Evolutionary conservation across 2,329 filamentous ascomycete species (phyloP).

Genomic region (Cytospora piceae): DNA sequence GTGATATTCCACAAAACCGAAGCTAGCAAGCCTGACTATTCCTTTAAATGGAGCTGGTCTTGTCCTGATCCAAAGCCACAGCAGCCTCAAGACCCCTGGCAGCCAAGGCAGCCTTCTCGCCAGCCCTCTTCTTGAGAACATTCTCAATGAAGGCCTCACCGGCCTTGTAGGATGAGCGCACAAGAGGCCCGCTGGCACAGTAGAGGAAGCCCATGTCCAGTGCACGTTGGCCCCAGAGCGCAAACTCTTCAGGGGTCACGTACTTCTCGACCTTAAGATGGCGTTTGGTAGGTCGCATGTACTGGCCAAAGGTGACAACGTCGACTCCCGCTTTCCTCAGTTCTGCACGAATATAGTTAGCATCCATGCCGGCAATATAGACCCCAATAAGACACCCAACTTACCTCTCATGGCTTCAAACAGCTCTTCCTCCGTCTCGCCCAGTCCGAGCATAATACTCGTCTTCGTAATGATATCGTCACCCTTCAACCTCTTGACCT

Average conservation of each 20-base stretch:
- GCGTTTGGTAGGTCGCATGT: conserved; percentile 98
- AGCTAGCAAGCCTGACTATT: not conserved
- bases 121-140: conserved; percentile 81
- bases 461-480: conserved; percentile 93
- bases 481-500: conserved; percentile 76
- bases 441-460: conserved; percentile 93
- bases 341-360: conserved; percentile 50
- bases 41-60: conserved; percentile 22
- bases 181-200: conserved; percentile 89
- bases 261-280: conserved; percentile 98
- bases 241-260: conserved; percentile 87
- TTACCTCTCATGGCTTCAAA: conserved; percentile 74
- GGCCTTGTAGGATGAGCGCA: conserved; percentile 95
- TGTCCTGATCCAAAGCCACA: conserved; percentile 41
- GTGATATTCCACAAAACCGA: not conserved
- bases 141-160: conserved; percentile 99
- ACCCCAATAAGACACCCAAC: conserved; percentile 29
- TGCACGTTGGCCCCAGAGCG: conserved; percentile 86
- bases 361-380: not conserved
- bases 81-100: conserved; percentile 44
- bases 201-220: conserved; percentile 97
- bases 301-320: conserved; percentile 98
- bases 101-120: conserved; percentile 42
- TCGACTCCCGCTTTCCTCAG: conserved; percentile 82
- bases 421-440: conserved; percentile 87